Evolutionary conservation across 2,329 filamentous ascomycete species (phyloP), one percentile per base, ranked within the genome.

Genomic region (Calonectria pauciramosa): DNA sequence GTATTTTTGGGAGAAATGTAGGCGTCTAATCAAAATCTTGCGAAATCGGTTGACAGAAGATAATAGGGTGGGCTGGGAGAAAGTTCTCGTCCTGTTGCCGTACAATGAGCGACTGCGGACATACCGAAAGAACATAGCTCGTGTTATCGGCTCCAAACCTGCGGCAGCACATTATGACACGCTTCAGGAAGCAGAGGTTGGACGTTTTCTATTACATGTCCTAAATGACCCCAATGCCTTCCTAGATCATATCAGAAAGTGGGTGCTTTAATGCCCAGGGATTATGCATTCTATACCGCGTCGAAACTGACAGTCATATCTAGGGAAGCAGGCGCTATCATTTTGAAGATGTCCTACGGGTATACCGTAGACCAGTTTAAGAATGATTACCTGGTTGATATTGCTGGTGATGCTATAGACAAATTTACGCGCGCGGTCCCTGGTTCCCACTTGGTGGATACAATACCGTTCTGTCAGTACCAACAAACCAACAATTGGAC

Each of bases 61-160:
- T n/a, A 2, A 23, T 0, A 79, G 77, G 76, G 8, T 78, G 0
- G 77, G 77, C 7, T 79, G 72, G 84, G 83, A 83, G 10, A 78
- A 86, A 23, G 74, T 82, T 0, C 74, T 87, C 2, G 82, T 82
- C 3, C 71, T 86, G 23, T 78, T 81, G 28, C 80, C 80, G 16
- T 86, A 88, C 67, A 84, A 84, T 13, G 80, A 83, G 18, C 83
- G 79, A 8, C 85, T 86, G 26, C 83, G 83, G 34, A 81, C 81
- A 3, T 84, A 88, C 60, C 87, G 89, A 14, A 90, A 87, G 78
- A 83, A 86, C 13, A 84, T 88, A 51, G 82, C 84, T 32, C 83
- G 84, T n/a, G 82, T 87, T 16, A 81, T 91, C 8, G 89, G 89
- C 0, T 86, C 87, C 0, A 86, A 86, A 44, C 70, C 76, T 0